phyloP scores from a whole-genome alignment of 306 rosid species.

The Inga leiocalycina region DNA sequence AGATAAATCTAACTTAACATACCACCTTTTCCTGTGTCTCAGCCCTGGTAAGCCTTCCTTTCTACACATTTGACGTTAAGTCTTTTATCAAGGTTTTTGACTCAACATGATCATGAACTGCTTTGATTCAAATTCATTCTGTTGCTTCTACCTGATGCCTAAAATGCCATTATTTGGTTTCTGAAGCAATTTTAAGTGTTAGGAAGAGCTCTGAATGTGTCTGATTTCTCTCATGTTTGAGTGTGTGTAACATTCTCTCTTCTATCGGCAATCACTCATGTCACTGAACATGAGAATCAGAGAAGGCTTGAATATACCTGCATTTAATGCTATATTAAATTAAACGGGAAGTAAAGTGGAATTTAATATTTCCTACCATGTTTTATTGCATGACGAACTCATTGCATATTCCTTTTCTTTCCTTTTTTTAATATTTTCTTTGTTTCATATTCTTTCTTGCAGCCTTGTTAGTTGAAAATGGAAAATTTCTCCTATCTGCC shows the following conservation, averaged over 20 bases:
- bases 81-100: background rate
- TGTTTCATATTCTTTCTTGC: conserved; percentile 28
- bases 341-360: background rate
- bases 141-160: background rate
- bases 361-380: background rate
- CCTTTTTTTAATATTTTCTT: background rate
- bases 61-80: background rate
- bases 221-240: conserved; percentile 1
- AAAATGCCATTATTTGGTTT: background rate
- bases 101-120: conserved; percentile 3
- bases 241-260: background rate
- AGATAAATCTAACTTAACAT: conserved; percentile 81
- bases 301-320: background rate
- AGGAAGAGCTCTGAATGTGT: background rate
- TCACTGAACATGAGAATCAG: conserved; percentile 3
- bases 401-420: background rate
- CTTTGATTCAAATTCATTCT: background rate
- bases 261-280: background rate
- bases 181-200: background rate
- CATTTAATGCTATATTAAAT: background rate
- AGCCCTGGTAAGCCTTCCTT: conserved; percentile 63
- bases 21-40: conserved; percentile 78
- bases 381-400: background rate
- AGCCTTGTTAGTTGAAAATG: conserved; percentile 89
- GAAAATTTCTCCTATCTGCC: conserved; percentile 92